A percentile compares a stretch with the other conserved stretches of the same genome.
Conservation (phyloP, 2,329 filamentous ascomycete species). For the Pezicula radicicola region DNA sequence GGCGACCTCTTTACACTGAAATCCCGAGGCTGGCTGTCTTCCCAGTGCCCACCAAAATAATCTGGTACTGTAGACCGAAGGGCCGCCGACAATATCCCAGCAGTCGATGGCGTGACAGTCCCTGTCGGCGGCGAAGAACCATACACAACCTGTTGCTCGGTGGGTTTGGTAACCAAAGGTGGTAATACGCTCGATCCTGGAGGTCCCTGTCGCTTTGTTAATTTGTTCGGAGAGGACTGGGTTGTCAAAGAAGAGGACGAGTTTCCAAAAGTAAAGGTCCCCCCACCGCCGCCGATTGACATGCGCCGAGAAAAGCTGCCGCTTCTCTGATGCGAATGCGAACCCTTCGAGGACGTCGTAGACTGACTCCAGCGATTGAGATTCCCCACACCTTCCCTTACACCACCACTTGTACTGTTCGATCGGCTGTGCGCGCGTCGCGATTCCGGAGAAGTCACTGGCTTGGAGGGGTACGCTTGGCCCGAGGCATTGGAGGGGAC, state of each 20-base stretch:
- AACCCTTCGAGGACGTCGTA: constrained; percentile 45
- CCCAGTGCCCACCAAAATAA: constrained; percentile 27
- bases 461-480: constrained; percentile 5
- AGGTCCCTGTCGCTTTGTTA: constrained; percentile 19
- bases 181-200: constrained; percentile 22
- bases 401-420: constrained; percentile 29
- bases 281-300: constrained; percentile 27
- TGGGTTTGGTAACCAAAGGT: constrained; percentile 26
- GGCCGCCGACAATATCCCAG: constrained; percentile 28
- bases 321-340: constrained; percentile 30
- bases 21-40: constrained; percentile 17
- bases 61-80: constrained; percentile 24
- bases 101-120: constrained; percentile 25
- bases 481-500: constrained; percentile 1
- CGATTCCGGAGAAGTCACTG: constrained; percentile 9
- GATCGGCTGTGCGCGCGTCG: constrained; percentile 31
- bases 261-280: constrained; percentile 8
- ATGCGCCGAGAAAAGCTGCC: constrained; percentile 14
- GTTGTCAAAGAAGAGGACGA: neutral
- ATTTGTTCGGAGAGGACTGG: constrained; percentile 17
- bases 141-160: constrained; percentile 18
- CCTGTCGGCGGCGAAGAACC: constrained; percentile 23
- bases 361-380: constrained; percentile 53
- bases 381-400: constrained; percentile 43
- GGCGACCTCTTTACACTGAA: constrained; percentile 18